A percentile compares a stretch with the other conserved stretches of the same genome.
Evolutionary conservation across 257 asterid genomes (phyloP).

Genomic region (Plantago ovata): DNA sequence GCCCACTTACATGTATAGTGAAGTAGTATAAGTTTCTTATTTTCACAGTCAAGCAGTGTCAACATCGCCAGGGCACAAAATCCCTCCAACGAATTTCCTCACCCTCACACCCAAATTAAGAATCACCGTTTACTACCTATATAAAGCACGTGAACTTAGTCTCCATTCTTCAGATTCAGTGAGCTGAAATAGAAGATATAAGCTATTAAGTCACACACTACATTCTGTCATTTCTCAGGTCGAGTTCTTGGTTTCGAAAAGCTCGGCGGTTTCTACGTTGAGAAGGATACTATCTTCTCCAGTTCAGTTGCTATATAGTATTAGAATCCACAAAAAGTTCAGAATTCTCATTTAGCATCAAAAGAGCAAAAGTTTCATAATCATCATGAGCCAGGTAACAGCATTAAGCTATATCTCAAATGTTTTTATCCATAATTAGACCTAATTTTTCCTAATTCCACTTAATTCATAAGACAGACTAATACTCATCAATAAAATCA

Average conservation of each 20-base stretch:
- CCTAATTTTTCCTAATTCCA: constrained; percentile 3
- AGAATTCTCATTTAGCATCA: too few species aligned
- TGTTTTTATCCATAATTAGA: too few species aligned
- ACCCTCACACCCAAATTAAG: constrained; percentile 12
- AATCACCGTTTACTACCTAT: not conserved
- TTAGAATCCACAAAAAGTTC: too few species aligned
- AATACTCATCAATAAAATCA: not conserved
- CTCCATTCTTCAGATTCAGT: constrained; percentile 5
- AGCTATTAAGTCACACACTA: not conserved
- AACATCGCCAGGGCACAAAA: constrained; percentile 19
- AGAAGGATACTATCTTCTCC: constrained; percentile 20
- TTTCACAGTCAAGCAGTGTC: constrained; percentile 21
- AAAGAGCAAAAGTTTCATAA: too few species aligned
- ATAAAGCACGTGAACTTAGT: constrained; percentile 4
- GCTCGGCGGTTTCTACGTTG: constrained; percentile 50
- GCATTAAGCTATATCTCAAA: too few species aligned
- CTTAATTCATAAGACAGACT: constrained; percentile 10
- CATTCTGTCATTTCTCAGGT: constrained; percentile 18
- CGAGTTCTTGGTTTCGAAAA: constrained; percentile 30
- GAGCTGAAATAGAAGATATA: not conserved
- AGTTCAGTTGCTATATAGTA: too few species aligned
- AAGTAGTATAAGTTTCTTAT: constrained; percentile 17
- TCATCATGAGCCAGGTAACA: too few species aligned
- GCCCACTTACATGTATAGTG: constrained; percentile 24
- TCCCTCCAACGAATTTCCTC: constrained; percentile 13